These are phyloP conservation scores for Luffa aegyptiaca DNA, from an alignment of 306 rosid genomes.

Conservation along the genomic window DNA sequence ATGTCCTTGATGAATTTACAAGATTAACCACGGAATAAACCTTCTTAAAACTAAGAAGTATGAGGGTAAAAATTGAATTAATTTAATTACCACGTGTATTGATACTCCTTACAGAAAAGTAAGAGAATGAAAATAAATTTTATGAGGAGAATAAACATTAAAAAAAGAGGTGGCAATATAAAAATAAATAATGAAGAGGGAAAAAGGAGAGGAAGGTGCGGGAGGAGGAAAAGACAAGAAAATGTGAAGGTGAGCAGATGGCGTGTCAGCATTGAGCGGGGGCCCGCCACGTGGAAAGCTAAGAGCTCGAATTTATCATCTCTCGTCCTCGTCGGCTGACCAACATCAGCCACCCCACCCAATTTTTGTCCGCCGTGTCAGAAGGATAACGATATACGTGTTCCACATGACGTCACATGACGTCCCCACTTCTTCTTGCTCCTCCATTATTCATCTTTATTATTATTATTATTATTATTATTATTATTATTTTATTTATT, in stretches of 20 bases:
- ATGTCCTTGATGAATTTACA: too few relatives aligned
- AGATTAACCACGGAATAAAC: too few relatives aligned
- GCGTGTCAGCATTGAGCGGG: neutral
- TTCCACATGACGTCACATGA: neutral
- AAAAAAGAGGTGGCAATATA: too few relatives aligned
- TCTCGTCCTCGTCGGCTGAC: neutral
- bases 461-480: too few relatives aligned
- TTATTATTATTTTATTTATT: too few relatives aligned
- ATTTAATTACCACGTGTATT: too few relatives aligned
- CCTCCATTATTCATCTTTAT: neutral
- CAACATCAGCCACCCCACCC: neutral
- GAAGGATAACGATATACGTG: neutral
- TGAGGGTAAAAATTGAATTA: too few relatives aligned
- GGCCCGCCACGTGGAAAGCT: slow-evolving; percentile 9
- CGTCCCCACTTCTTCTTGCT: neutral
- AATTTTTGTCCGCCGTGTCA: neutral
- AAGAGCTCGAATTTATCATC: neutral
- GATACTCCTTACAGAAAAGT: too few relatives aligned
- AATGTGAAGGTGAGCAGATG: neutral
- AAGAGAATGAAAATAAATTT: too few relatives aligned
- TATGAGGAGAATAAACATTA: too few relatives aligned
- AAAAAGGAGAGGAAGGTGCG: neutral
- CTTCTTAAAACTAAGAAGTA: too few relatives aligned
- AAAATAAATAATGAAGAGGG: too few relatives aligned
- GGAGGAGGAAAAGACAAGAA: neutral